A percentile compares a stretch with the other conserved stretches of the same genome.
phyloP scores from a whole-genome alignment of 192 early-diverging fungal genomes.

The Chytriomyces sp. region DNA sequence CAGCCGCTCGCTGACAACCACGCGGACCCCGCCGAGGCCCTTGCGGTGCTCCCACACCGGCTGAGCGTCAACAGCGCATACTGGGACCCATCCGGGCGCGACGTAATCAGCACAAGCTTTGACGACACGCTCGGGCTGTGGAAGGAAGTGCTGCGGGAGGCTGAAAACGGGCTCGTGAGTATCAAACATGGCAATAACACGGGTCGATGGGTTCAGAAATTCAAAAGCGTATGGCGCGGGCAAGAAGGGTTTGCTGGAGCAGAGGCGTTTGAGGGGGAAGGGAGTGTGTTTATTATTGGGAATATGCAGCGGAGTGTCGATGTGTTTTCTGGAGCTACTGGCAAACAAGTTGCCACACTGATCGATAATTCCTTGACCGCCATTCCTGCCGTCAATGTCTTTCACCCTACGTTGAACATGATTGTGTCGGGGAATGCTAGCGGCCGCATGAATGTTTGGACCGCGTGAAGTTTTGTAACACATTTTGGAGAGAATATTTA shows the following conservation, averaged over 20 bases:
- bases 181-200: slow-evolving; percentile 67
- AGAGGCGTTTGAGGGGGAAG: slow-evolving; percentile 35
- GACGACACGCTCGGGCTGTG: slow-evolving; percentile 62
- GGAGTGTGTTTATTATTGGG: slow-evolving; percentile 46
- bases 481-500: no score
- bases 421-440: slow-evolving; percentile 58
- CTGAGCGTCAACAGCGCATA: slow-evolving; percentile 64
- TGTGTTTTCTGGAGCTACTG: slow-evolving; percentile 59
- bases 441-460: slow-evolving; percentile 63
- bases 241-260: not conserved
- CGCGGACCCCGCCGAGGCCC: slow-evolving; percentile 10
- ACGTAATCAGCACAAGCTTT: slow-evolving; percentile 57
- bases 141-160: slow-evolving; percentile 42
- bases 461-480: no score
- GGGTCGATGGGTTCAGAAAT: slow-evolving; percentile 64
- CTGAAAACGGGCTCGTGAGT: slow-evolving; percentile 30
- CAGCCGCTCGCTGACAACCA: not conserved
- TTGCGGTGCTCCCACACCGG: slow-evolving; percentile 50
- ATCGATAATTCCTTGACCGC: slow-evolving; percentile 53
- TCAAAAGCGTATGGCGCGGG: slow-evolving; percentile 60
- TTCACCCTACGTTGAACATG: slow-evolving; percentile 59
- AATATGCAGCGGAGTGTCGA: slow-evolving; percentile 69
- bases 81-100: slow-evolving; percentile 65
- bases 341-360: slow-evolving; percentile 52
- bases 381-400: slow-evolving; percentile 64